A percentile compares a stretch with the other conserved stretches of the same genome.
Conservation (phyloP, 148 eudicot genomes). For the Fagopyrum tataricum region DNA sequence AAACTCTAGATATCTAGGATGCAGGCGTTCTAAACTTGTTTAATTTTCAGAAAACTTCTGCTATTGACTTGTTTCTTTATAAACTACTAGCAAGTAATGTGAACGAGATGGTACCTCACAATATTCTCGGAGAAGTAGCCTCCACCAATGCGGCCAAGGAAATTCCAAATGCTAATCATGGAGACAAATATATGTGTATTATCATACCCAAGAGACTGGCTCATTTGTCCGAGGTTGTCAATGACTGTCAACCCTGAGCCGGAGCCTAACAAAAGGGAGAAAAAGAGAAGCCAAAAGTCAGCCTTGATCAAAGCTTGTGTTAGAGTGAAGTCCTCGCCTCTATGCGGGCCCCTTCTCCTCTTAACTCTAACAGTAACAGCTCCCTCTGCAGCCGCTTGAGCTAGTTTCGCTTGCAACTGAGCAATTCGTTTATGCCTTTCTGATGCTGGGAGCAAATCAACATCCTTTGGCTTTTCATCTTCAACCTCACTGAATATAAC, state of each 20-base stretch:
- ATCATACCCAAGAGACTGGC: conserved; percentile 79
- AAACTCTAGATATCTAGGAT: too few species aligned
- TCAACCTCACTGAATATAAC: conserved; percentile 76
- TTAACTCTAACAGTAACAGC: conserved; percentile 82
- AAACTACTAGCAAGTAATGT: not conserved
- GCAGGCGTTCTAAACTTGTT: too few species aligned
- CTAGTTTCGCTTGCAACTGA: conserved; percentile 57
- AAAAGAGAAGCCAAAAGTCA: conserved; percentile 88
- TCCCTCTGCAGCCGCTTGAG: conserved; percentile 92
- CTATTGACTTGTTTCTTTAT: too few species aligned
- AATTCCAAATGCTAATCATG: conserved; percentile 97
- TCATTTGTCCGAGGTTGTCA: conserved; percentile 95
- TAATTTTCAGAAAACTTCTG: too few species aligned
- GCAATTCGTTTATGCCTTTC: conserved; percentile 77
- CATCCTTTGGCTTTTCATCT: conserved; percentile 70
- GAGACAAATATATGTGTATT: conserved; percentile 85
- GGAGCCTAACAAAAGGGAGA: conserved; percentile 76
- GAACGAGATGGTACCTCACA: conserved; percentile 43
- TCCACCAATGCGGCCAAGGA: conserved; percentile 95
- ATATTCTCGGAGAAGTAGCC: conserved; percentile 86
- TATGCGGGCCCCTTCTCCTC: conserved; percentile 74
- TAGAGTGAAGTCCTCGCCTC: conserved; percentile 92
- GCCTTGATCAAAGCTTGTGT: conserved; percentile 80
- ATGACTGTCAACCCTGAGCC: conserved; percentile 97
- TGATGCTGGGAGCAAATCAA: conserved; percentile 56